Evolutionary conservation across 169 alveolate species (phyloP).

Genomic region (Plasmodium chabaudi): DNA sequence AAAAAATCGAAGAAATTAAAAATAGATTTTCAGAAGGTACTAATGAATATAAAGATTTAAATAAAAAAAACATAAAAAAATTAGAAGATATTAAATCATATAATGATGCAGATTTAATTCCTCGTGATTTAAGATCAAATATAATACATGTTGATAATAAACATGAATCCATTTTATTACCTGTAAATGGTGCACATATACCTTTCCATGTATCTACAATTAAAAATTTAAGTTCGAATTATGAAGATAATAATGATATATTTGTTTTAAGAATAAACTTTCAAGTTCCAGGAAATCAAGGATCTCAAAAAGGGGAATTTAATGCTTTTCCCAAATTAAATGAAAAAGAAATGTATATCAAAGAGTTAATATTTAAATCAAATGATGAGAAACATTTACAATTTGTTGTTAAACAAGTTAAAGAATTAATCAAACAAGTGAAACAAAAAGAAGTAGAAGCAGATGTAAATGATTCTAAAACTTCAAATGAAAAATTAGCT

Average conservation of each 20-base stretch:
- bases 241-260: slow-evolving; percentile 90
- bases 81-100: slow-evolving; percentile 90
- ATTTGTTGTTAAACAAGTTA: slow-evolving; percentile 89
- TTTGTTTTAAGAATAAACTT: slow-evolving; percentile 93
- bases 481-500: slow-evolving; percentile 92
- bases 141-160: slow-evolving; percentile 89
- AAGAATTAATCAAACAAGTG: slow-evolving; percentile 94
- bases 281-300: slow-evolving; percentile 93
- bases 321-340: slow-evolving; percentile 87
- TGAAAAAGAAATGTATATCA: slow-evolving; percentile 91
- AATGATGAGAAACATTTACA: slow-evolving; percentile 90
- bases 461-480: slow-evolving; percentile 89
- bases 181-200: slow-evolving; percentile 89
- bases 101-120: slow-evolving; percentile 86
- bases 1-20: slow-evolving; percentile 90
- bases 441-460: slow-evolving; percentile 94
- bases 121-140: slow-evolving; percentile 89
- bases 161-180: slow-evolving; percentile 91
- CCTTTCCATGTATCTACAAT: slow-evolving; percentile 93
- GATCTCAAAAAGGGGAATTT: slow-evolving; percentile 85
- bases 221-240: slow-evolving; percentile 92
- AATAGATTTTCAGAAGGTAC: slow-evolving; percentile 87
- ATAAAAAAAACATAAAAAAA: slow-evolving; percentile 86
- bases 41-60: slow-evolving; percentile 83
- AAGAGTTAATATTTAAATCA: slow-evolving; percentile 94